Base-by-base conservation (phyloP, 2,329 filamentous ascomycete species). In the Monilinia vaccinii-corymbosi region DNA sequence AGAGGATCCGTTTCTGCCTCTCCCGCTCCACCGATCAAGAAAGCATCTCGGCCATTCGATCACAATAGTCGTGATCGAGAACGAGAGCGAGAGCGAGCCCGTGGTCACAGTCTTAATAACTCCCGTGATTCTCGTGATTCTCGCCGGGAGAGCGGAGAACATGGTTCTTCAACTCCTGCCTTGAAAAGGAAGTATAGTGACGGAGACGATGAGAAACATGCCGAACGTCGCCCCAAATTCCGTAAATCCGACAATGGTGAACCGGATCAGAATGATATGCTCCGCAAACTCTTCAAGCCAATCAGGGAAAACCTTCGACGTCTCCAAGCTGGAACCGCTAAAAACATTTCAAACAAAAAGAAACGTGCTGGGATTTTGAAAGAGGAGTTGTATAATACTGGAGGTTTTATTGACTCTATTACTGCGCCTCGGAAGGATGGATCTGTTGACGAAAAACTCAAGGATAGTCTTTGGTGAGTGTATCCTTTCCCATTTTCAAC, bases 1-100 rank as follows among this genome's bases (percentile, higher is more conserved):
- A 76, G 77, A 31, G 78, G 78, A 8, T 85, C 86, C 57, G 79
- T 83, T 42, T 87, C 86, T 23, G 86, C 84, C n/a, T 91, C 88
- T 21, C 88, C 89, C 9, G 86, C 80, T 25, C 86, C 88, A 3
- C 77, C 77, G 34, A 71, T 73, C 56, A 71, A 73, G 21, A 82
- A 81, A 72, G 76, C 42, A 21, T 62, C 68, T 48, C 68, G 69
- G 23, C 60, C 66, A 45, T 58, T 65, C 36, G 71, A 81, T 63
- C 72, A 71, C 57, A 78, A 79, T 61, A 74, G 77, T 63, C 75
- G 76, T 42, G 78, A 79, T 21, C 75, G 79, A 45, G 77, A 81
- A 23, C 73, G 76, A 47, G 78, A 81, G 21, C 73, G 76, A 47
- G 78, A 81, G 40, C 74, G 78, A 45, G 75, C 78, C 28, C 75